Evolutionary conservation across 1,284 basidiomycete species (phyloP), one percentile per base, ranked within the genome.

Genomic region (Moesziomyces sp.): DNA sequence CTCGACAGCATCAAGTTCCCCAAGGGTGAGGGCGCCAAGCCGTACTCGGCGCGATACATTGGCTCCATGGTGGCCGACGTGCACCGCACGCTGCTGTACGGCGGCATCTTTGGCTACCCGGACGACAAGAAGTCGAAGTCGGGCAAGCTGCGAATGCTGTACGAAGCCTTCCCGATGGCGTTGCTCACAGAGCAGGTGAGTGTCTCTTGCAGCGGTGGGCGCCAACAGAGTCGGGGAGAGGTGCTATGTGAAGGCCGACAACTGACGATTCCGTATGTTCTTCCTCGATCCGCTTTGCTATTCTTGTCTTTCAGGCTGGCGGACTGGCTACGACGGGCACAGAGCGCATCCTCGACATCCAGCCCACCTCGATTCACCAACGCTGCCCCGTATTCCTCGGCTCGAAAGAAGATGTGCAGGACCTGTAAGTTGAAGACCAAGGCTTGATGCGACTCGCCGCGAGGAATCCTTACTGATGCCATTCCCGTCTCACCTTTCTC

Each of bases 81-180:
- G 24, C 96, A 99, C 86, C 90, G 96, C 76, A 99, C 97, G 8
- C 87, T 99, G 48, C 88, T 99, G 8, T 99, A 99, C 84, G 97
- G 97, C 44, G 97, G 97, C 52, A 98, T 99, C 84, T 99, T 99
- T 82, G 94, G 95, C 23, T 99, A 99, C 86, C 97, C 97, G 7
- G 91, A 91, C 81, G 97, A 99, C 87, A 97, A 94, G 88, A 99
- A 99, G 89, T 93, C 90, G 86, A 97, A 95, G 87, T 91, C 86
- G 77, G 96, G 96, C 61, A 99, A 99, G 87, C 88, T 99, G 78
- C 89, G 97, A 81, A 87, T 99, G 83, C 87, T 99, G 50, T 99
- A 99, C 83, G 97, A 99, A 86, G 96, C 93, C 6, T 99, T 98
- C 89, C 96, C 95, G n/a, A 98, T 98, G 96, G 93, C 95, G 3